Evolutionary conservation across 192 early-diverging fungal genomes (phyloP), one percentile per base, ranked within the genome.

Genomic region (Podila epigama): DNA sequence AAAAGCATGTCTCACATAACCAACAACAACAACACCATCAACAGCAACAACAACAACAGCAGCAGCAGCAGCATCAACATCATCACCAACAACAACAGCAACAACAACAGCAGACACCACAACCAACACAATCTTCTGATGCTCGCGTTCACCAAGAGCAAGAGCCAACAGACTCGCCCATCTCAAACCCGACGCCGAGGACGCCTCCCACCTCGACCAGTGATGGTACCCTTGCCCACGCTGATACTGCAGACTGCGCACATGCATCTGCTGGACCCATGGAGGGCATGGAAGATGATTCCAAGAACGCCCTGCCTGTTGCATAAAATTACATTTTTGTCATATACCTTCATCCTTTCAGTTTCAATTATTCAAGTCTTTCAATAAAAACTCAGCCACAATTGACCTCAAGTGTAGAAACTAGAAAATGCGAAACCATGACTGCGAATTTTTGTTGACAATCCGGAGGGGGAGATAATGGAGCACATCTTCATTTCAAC

Each of bases 131-230:
- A 13, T 28, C 27, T 29, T 18, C 59, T 10, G 31, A 22, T 37
- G 53, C 32, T 27, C 11, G n/a, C n/a, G n/a, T n/a, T n/a, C n/a
- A n/a, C n/a, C n/a, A n/a, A n/a, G n/a, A 34, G 0, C 69, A 56
- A 41, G 70, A 75, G 57, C 70, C 44, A 27, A 28, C 58, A 2
- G 70, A 75, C 31, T 75, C 70, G 20, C 70, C 70, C 29, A 66
- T 66, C 58, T 75, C 70, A 1, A 75, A 63, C 58, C 58, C 64
- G 22, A 75, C 70, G 27, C 70, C 70, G 20, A 60, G 70, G 41
- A 75, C 70, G 27, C 70, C 70, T 8, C 70, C 65, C 16, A 53
- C 63, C 8, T 55, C 35, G 25, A 56, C 63, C 8, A 51, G 59
- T 10, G 70, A 75, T 50, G 70, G 65, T n/a, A 37, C 63, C 5